Evolutionary conservation across 352 stramenopile species (phyloP).

Genomic region (Globisporangium echinulatum): DNA sequence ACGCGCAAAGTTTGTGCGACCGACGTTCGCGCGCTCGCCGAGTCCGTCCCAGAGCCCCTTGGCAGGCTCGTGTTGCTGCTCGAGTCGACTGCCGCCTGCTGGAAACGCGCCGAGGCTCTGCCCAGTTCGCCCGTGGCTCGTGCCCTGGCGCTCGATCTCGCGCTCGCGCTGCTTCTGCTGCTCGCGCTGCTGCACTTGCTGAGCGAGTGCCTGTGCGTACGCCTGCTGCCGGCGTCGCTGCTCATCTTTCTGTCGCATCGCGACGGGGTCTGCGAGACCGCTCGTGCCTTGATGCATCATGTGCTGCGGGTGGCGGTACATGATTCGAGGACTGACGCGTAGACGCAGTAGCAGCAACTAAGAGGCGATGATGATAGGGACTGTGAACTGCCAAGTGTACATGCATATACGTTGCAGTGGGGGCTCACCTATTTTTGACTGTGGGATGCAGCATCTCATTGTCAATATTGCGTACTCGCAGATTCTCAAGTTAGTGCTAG

Average conservation of each 20-base stretch:
- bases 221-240: slow-evolving; percentile 47
- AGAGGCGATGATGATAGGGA: no score
- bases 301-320: slow-evolving; percentile 15
- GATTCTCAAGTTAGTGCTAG: neutral
- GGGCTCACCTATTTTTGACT: neutral
- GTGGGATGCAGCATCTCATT: neutral
- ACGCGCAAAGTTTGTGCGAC: slow-evolving; percentile 35
- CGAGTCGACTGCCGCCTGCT: neutral
- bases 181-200: slow-evolving; percentile 53
- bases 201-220: slow-evolving; percentile 44
- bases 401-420: no score
- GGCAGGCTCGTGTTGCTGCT: neutral
- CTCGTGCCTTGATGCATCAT: neutral
- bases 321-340: neutral
- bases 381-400: no score
- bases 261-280: slow-evolving; percentile 6
- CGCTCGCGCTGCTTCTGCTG: slow-evolving; percentile 39
- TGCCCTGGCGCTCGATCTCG: slow-evolving; percentile 20
- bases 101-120: neutral
- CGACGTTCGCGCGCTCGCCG: slow-evolving; percentile 25
- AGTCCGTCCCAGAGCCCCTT: slow-evolving; percentile 38
- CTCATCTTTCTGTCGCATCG: slow-evolving; percentile 34
- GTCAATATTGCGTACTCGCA: neutral
- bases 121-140: slow-evolving; percentile 1
- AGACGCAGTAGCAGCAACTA: no score